Evolutionary conservation across 306 rosid genomes (phyloP), one percentile per base, ranked within the genome.

Genomic region (Cotoneaster glaucophyllus): DNA sequence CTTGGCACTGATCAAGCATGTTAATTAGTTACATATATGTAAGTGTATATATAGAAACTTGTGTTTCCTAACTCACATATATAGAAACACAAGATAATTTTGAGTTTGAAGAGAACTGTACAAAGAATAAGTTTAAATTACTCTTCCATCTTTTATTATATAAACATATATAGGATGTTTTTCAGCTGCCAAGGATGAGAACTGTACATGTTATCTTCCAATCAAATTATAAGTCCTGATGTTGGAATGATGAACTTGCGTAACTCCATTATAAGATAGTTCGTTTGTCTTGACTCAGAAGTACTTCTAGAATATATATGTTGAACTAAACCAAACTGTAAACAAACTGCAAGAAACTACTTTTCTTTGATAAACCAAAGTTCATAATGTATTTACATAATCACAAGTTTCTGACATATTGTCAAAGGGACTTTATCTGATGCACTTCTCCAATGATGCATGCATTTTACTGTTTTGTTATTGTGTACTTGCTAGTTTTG

Each of bases 401-500:
- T 58, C 24, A 32, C 25, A 48, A 32, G 75, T 37, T 53, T 53
- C 44, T 19, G 41, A 8, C 25, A 26, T 41, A 11, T 59, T 26
- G 8, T 15, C 28, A 21, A 25, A 59, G 25, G 22, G 34, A 29
- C 37, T 44, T 69, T 8, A 22, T 59, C 32, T 64, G 74, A 69
- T 26, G 29, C 62, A n/a, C 14, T 41, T 32, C 59, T 31, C 11
- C 4, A 59, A 63, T 22, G 56, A 54, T 75, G 67, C 65, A 18
- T 37, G 76, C 61, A 64, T n/a, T 48, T 37, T 14, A 61, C 53
- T 11, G 9, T 28, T 63, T 34, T 63, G 44, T 53, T 17, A 52
- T 73, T 15, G 48, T 79, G 37, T 76, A 73, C 71, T 72, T 78
- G 82, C 75, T 82, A 91, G 98, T 83, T 89, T 77, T 93, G 96